A percentile compares a stretch with the other conserved stretches of the same genome.
Evolutionary conservation across 495 filamentous ascomycete genomes (phyloP).

Genomic region (Aspergillus taichungensis): DNA sequence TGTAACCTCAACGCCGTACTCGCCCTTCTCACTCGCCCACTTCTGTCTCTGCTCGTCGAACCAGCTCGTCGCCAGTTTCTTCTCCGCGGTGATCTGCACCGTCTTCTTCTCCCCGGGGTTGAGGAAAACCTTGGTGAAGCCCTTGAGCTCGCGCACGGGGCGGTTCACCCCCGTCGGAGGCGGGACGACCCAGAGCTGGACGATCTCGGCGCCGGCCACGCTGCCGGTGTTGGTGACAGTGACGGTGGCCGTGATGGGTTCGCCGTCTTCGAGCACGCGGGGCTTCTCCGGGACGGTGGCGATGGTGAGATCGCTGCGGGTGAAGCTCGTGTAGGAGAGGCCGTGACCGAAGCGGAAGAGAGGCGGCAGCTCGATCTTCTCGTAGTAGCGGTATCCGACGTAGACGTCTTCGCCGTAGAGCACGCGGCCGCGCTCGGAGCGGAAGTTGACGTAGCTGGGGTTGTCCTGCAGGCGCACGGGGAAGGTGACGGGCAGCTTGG

Average conservation of each 20-base stretch:
- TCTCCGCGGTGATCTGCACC: conserved; percentile 57
- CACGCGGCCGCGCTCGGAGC: conserved; percentile 66
- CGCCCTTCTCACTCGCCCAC: conserved; percentile 75
- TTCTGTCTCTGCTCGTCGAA: conserved; percentile 60
- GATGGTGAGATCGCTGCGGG: conserved; percentile 53
- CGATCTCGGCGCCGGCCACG: conserved; percentile 60
- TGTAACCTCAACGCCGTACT: conserved; percentile 57
- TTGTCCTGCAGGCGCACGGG: conserved; percentile 61
- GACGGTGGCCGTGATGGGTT: conserved; percentile 51
- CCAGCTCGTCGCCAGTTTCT: conserved; percentile 69
- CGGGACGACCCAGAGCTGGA: conserved; percentile 67
- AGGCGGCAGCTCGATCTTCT: conserved; percentile 53
- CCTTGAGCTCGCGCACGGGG: conserved; percentile 70
- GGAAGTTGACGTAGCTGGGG: conserved; percentile 69
- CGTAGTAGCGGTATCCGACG: conserved; percentile 79
- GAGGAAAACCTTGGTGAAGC: conserved; percentile 69
- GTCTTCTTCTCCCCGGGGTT: conserved; percentile 60
- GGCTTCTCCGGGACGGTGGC: conserved; percentile 19
- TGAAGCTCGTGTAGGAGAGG: conserved; percentile 72
- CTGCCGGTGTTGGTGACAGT: conserved; percentile 61
- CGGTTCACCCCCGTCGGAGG: conserved; percentile 48
- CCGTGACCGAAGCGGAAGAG: conserved; percentile 79
- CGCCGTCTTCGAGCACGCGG: conserved; percentile 25
- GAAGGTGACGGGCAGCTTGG: conserved; percentile 51
- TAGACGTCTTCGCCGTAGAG: conserved; percentile 74